phyloP scores from a whole-genome alignment of 768 basidiomycete genomes.

The Leccinum aurantiacum region DNA sequence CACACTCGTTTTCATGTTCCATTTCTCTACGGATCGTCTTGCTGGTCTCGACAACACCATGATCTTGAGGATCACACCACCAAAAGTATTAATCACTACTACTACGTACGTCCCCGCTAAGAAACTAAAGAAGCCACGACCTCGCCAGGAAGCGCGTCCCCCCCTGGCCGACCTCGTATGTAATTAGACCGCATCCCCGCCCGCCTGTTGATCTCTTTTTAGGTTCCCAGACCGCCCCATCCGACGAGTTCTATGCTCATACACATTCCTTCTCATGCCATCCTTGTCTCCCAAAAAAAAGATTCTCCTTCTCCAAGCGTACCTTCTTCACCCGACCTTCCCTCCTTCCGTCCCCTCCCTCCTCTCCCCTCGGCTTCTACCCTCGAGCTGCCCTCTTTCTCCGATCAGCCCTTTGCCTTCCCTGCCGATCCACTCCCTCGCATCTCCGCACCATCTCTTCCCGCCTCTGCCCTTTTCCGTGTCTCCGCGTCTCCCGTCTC shows the following conservation, averaged over 20 bases:
- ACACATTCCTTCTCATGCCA: constrained; percentile 6
- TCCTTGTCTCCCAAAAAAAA: constrained; percentile 3
- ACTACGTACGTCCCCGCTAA: constrained; percentile 20
- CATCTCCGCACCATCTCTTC: constrained; percentile 12
- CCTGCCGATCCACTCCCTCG: constrained; percentile 8
- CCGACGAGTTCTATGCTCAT: constrained; percentile 20
- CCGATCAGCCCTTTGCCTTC: constrained; percentile 21
- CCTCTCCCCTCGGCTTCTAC: constrained; percentile 39
- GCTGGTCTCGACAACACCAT: constrained; percentile 42
- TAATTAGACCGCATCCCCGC: constrained; percentile 12
- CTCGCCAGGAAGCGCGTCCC: constrained; percentile 22
- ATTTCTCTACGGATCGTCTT: constrained; percentile 41
- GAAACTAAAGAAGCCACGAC: constrained; percentile 26
- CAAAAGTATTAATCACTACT: constrained; percentile 31
- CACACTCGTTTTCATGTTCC: constrained; percentile 28
- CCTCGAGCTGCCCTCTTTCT: constrained; percentile 40
- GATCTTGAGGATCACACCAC: constrained; percentile 36
- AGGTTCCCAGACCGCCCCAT: constrained; percentile 13
- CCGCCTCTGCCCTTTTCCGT: constrained; percentile 19
- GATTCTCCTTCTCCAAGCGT: constrained; percentile 14
- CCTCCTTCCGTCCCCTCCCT: constrained; percentile 33
- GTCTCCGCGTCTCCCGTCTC: constrained; percentile 17
- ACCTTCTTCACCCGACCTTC: constrained; percentile 10
- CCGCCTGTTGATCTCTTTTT: constrained; percentile 16
- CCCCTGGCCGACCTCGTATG: constrained; percentile 36